Percentiles rank a stretch among this genome's conserved stretches.
Evolutionary conservation across 2,329 filamentous ascomycete genomes (phyloP).

Genomic region (Colletotrichum tamarilloi): DNA sequence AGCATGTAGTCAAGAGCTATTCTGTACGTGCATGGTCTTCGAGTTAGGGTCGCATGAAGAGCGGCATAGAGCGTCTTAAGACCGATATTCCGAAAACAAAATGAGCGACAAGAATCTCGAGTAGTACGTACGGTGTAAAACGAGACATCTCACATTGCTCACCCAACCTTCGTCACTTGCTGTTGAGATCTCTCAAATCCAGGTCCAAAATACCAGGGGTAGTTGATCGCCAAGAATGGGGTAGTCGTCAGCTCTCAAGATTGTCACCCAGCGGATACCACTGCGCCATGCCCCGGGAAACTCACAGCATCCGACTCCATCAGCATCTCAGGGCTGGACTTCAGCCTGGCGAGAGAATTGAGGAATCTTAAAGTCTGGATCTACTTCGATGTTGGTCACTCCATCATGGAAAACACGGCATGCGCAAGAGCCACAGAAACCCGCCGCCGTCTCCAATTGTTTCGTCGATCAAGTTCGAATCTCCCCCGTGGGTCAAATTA

Average conservation of each 20-base stretch:
- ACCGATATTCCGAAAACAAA: no score
- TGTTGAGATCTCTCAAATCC: background rate
- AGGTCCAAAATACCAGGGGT: background rate
- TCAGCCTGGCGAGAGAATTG: background rate
- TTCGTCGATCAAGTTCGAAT: background rate
- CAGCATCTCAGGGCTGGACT: background rate
- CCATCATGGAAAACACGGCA: background rate
- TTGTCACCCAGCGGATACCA: background rate
- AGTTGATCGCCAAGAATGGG: background rate
- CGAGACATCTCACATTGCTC: background rate
- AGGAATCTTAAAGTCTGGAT: background rate
- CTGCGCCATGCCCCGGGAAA: background rate
- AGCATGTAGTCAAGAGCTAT: no score
- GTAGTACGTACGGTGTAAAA: no score
- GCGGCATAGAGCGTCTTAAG: background rate
- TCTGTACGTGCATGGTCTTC: background rate
- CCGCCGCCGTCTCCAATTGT: background rate
- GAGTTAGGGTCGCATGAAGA: background rate
- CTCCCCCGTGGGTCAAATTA: background rate
- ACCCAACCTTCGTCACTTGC: background rate
- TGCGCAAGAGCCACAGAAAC: background rate
- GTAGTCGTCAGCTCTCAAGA: background rate
- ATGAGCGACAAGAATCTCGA: no score
- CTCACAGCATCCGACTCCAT: background rate
- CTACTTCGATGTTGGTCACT: background rate